These are phyloP conservation scores for Sporisorium scitamineum DNA, from an alignment of 1,284 basidiomycete genomes.

Conservation along the genomic window DNA sequence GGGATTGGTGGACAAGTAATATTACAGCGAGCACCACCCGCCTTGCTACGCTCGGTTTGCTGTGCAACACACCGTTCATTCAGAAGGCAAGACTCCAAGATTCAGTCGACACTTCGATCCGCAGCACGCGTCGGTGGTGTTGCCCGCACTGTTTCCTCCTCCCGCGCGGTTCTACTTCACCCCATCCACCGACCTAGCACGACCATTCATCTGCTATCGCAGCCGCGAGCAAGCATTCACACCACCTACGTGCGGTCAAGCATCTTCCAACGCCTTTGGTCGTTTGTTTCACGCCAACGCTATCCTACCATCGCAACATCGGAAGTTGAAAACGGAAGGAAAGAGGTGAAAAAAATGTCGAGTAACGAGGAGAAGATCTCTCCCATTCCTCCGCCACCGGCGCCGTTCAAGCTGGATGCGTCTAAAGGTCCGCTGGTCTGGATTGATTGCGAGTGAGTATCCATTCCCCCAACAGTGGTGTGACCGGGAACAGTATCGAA, in stretches of 20 bases:
- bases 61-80: neutral
- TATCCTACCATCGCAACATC: neutral
- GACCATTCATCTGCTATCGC: neutral
- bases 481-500: no score
- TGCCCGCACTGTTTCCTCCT: neutral
- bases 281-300: neutral
- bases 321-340: neutral
- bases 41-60: no score
- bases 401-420: slow-evolving; percentile 29
- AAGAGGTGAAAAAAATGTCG: no score
- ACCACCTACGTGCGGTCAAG: neutral
- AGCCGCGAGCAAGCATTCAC: neutral
- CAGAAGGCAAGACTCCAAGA: neutral
- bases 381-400: slow-evolving; percentile 56
- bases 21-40: neutral
- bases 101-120: neutral
- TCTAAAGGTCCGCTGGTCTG: slow-evolving; percentile 81
- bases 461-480: neutral
- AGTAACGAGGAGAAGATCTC: slow-evolving; percentile 4
- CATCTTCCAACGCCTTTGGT: neutral
- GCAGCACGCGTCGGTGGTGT: neutral
- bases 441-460: slow-evolving; percentile 80
- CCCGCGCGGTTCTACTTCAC: neutral
- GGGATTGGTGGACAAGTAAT: no score
- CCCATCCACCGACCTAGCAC: neutral